Base-by-base conservation (phyloP, 2,329 filamentous ascomycete genomes). In the Rhytidhysteron rufulum region DNA sequence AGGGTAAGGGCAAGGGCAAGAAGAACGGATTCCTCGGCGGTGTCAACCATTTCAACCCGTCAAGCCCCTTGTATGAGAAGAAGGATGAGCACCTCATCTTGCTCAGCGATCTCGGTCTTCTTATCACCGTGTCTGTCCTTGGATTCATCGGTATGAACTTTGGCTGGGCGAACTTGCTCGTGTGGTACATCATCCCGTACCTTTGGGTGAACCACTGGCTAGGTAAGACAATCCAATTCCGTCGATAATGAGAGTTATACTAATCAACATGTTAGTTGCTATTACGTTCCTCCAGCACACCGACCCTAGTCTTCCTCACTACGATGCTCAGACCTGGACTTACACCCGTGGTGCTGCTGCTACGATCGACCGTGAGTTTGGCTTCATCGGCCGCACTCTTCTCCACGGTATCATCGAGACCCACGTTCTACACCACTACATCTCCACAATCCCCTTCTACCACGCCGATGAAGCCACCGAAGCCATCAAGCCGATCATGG, bases 161-260 rank as follows among this genome's bases (percentile, higher is more conserved):
- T 55, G 93, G 93, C 60, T 91, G 83, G 75, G 66, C 74, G 63
- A 97, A 96, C 75, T 75, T 97, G 65, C 72, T 86, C 44, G 85
- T 98, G 48, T 97, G 93, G 91, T 98, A 98, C 73, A 82, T 90
- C 60, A 63, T 94, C 43, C 93, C 93, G 27, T 98, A 97, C 68
- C 77, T 96, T 46, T 96, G 91, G 91, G 90, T 96, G 41, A 95
- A 97, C 80, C 89, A 96, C 80, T 97, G 91, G 91, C 85, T 97
- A 41, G 87, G 88, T 93, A 82, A 78, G 86, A 78, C 37, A 40
- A 29, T 30, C 13, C 33, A 30, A 21, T n/a, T 31, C 13, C 11
- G 20, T 8, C 15, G 20, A 20, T 16, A 24, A 7, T 8, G 39
- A 34, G 39, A 39, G 44, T 35, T 25, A 30, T 40, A 44, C 52